These are phyloP conservation scores for Apophysomyces elegans DNA, from an alignment of 371 early-diverging fungal species.

Conservation along the genomic window DNA sequence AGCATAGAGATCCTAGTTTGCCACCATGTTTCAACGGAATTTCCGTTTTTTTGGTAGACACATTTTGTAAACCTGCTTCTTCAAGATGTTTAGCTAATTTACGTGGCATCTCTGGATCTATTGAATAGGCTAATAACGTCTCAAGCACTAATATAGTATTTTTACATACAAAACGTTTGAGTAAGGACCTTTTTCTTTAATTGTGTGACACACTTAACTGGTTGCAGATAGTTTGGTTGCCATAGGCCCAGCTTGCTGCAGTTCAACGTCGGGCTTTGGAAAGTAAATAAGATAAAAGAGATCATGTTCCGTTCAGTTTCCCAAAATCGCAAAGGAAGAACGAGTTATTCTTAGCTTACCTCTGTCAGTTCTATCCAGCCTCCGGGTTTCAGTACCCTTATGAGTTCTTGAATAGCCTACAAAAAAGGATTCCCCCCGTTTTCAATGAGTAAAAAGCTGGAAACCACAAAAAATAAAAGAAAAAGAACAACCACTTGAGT, in stretches of 20 bases:
- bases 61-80: slow-evolving; percentile 1
- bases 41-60: background rate
- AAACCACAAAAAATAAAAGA: no score
- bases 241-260: slow-evolving; percentile 7
- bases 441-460: no score
- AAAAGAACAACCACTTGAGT: background rate
- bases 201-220: slow-evolving; percentile 11
- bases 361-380: slow-evolving; percentile 4
- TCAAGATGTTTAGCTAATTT: slow-evolving; percentile 1
- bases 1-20: background rate
- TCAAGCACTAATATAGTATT: slow-evolving; percentile 4
- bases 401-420: background rate
- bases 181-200: no score
- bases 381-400: slow-evolving; percentile 8
- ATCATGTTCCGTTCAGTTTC: background rate
- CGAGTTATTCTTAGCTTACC: background rate
- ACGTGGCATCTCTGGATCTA: background rate
- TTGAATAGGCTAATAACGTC: background rate
- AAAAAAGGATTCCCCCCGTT: no score
- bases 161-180: no score
- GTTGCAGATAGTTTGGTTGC: slow-evolving; percentile 3
- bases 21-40: slow-evolving; percentile 5
- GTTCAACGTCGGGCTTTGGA: slow-evolving; percentile 7
- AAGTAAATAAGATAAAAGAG: background rate
- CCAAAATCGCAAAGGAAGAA: no score